These are phyloP conservation scores for Tolypocladium album DNA, from an alignment of 2,329 filamentous ascomycete species.

Conservation along the genomic window DNA sequence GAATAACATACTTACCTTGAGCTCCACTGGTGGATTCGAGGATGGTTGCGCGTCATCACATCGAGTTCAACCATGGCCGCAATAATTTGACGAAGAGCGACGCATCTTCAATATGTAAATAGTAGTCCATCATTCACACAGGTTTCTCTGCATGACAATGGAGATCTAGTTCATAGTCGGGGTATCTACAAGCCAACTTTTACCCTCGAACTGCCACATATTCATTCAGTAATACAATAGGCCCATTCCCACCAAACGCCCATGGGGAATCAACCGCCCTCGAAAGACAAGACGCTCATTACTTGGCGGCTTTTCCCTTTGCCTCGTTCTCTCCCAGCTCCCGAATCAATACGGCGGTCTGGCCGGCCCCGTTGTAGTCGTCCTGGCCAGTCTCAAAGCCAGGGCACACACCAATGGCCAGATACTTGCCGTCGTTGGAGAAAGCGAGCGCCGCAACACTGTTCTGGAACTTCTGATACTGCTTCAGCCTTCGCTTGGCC, in stretches of 20 bases:
- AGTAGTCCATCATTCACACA: background rate
- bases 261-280: slow-evolving; percentile 12
- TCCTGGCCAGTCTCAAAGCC: slow-evolving; percentile 84
- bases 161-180: slow-evolving; percentile 12
- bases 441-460: slow-evolving; percentile 72
- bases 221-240: background rate
- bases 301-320: slow-evolving; percentile 71
- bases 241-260: slow-evolving; percentile 15
- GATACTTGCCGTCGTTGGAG: slow-evolving; percentile 62
- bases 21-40: too few species aligned
- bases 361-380: slow-evolving; percentile 61
- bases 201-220: slow-evolving; percentile 4
- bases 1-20: too few species aligned
- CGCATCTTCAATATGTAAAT: background rate
- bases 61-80: background rate
- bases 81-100: background rate
- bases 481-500: slow-evolving; percentile 78
- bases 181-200: slow-evolving; percentile 20
- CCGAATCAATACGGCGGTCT: slow-evolving; percentile 68
- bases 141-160: background rate
- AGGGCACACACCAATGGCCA: slow-evolving; percentile 74
- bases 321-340: slow-evolving; percentile 83
- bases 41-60: too few species aligned
- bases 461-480: slow-evolving; percentile 76
- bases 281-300: slow-evolving; percentile 8